Conservation (phyloP, 495 filamentous ascomycete genomes). For the Jackrogersella minutella region DNA sequence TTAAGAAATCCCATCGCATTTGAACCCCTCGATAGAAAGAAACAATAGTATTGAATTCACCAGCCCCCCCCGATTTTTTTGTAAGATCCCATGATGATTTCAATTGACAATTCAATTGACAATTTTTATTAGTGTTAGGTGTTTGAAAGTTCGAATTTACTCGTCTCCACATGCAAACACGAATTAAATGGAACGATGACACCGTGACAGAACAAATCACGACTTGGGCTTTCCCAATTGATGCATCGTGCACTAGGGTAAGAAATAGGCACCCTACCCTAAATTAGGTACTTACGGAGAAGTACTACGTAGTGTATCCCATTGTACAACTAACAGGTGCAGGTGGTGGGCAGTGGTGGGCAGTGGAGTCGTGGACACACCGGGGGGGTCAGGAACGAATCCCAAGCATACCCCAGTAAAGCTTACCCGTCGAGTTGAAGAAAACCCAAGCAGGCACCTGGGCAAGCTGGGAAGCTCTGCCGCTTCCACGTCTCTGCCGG, state of each 20-base stretch:
- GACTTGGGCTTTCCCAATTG: constrained; percentile 14
- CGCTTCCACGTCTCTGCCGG: too few species aligned
- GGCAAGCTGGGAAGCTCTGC: too few species aligned
- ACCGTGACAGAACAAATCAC: constrained; percentile 26
- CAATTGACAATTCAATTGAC: neutral
- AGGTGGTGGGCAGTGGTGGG: too few species aligned
- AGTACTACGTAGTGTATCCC: too few species aligned
- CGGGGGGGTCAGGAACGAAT: too few species aligned
- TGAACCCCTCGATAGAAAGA: neutral
- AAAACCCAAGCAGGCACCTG: neutral
- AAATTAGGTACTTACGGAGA: too few species aligned
- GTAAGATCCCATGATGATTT: neutral
- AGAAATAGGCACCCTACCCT: too few species aligned
- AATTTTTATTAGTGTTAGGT: too few species aligned
- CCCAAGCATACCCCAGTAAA: too few species aligned
- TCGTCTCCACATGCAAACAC: constrained; percentile 19
- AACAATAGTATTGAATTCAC: neutral
- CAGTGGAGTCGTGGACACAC: too few species aligned
- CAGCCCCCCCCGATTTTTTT: neutral
- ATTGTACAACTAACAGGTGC: too few species aligned
- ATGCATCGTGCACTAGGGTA: constrained; percentile 16
- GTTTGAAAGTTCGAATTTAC: constrained; percentile 7
- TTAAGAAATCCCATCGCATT: neutral
- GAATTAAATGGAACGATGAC: constrained; percentile 35
- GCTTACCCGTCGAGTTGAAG: too few species aligned